Base-by-base conservation (phyloP, 257 asterid species). In the Echium plantagineum region DNA sequence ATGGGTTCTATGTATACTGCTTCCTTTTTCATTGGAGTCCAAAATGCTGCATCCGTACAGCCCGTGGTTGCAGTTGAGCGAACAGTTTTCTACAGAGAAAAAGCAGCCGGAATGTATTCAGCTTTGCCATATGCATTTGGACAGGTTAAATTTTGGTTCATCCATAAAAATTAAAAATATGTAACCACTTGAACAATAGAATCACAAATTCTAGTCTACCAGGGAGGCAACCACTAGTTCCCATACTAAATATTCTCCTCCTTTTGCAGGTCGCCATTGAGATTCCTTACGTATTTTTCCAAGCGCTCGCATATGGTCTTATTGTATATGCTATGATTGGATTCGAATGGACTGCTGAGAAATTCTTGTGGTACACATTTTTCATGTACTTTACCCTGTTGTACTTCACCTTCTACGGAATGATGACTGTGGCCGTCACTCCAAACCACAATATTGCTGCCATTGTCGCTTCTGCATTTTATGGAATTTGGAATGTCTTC, bases 81-180 rank as follows among this genome's bases (percentile, higher is more conserved):
- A 57, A 87, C 96, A 7, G 91, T 87, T 17, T 85, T 87, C 61
- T 87, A 85, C 35, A 59, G 96, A 67, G 96, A 87, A 76, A 81
- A 73, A 74, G 94, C 91, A 48, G 94, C 96, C 1, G 96, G 96
- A 52, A 80, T 87, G 94, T 87, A 82, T 67, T 82, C 94, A 22
- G 85, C 96, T 58, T 47, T 84, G 24, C 96, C 94, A 9, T 87
- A 87, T 66, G 96, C 96, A 60, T 80, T 87, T 57, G 80, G 81
- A 65, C 90, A 84, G 76, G 95, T 82, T 20, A 58, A 30, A 28
- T 19, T 20, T 12, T 3, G 18, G 8, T 51, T 55, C 53, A 17
- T 48, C 6, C 6, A 12, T 51, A 15, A 3, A 9, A 21, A 3
- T 15, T 0, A 16, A 12, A 1, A 8, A 7, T 15, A 57, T 12